Conservation (phyloP, 805 yeast species). For the Cyberlindnera nakhonratchasimensis region DNA sequence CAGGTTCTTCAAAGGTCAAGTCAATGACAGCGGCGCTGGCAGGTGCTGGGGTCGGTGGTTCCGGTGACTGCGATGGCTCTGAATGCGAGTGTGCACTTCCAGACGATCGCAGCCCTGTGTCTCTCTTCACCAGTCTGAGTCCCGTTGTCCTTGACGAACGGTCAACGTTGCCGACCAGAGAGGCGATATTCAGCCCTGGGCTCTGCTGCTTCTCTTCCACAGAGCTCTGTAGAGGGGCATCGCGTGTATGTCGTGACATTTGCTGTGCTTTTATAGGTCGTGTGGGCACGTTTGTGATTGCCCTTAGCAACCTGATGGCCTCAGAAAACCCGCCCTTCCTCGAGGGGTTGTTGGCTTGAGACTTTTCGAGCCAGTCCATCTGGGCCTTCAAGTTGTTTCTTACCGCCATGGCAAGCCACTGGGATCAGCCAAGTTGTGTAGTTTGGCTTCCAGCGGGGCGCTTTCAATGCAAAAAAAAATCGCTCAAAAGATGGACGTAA, state of each 20-base stretch:
- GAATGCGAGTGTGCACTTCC: slow-evolving; percentile 2
- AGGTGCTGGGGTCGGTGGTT: slow-evolving; percentile 10
- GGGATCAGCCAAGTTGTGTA: background rate
- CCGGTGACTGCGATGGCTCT: slow-evolving; percentile 22
- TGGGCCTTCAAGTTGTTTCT: slow-evolving; percentile 30
- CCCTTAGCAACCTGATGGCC: slow-evolving; percentile 7
- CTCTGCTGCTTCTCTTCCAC: background rate
- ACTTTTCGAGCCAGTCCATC: slow-evolving; percentile 26
- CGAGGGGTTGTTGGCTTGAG: slow-evolving; percentile 26
- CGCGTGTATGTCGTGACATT: background rate
- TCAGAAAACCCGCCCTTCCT: slow-evolving; percentile 12
- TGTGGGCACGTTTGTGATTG: slow-evolving; percentile 4
- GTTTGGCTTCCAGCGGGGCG: background rate
- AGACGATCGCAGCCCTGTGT: slow-evolving; percentile 12
- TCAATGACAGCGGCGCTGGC: slow-evolving; percentile 23
- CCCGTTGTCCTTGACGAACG: slow-evolving; percentile 15
- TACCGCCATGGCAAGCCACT: slow-evolving; percentile 9
- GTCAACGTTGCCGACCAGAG: slow-evolving; percentile 10
- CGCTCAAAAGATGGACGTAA: too few relatives aligned
- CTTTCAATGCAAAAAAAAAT: background rate
- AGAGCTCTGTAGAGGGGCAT: background rate
- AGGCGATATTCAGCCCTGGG: slow-evolving; percentile 2
- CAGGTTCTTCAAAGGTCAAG: slow-evolving; percentile 27
- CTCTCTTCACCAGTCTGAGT: slow-evolving; percentile 22
- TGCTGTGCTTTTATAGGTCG: background rate